Evolutionary conservation across 352 stramenopile species (phyloP).

Genomic region (Pythium dissotocum): DNA sequence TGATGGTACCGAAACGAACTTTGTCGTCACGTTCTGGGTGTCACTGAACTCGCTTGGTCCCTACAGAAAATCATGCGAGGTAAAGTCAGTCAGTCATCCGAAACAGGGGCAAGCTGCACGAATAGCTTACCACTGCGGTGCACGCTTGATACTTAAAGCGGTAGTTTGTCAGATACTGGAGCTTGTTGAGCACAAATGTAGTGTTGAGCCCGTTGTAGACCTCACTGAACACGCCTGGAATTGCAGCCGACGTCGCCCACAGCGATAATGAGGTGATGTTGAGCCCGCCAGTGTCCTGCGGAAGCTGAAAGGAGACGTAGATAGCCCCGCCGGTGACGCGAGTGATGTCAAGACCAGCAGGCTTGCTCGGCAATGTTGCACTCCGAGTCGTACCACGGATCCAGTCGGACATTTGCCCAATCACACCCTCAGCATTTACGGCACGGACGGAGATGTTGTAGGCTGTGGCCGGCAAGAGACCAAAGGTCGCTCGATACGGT

Average conservation of each 20-base stretch:
- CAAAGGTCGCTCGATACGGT: slow-evolving; percentile 24
- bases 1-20: slow-evolving; percentile 44
- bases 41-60: slow-evolving; percentile 53
- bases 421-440: slow-evolving; percentile 35
- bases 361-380: slow-evolving; percentile 41
- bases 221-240: slow-evolving; percentile 42
- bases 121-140: slow-evolving; percentile 37
- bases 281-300: slow-evolving; percentile 43
- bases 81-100: neutral
- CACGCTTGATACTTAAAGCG: slow-evolving; percentile 44
- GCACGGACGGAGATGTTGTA: slow-evolving; percentile 41
- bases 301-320: slow-evolving; percentile 34
- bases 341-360: slow-evolving; percentile 23
- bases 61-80: slow-evolving; percentile 19
- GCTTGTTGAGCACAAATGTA: slow-evolving; percentile 29
- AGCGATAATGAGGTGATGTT: slow-evolving; percentile 33
- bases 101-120: neutral
- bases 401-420: slow-evolving; percentile 22
- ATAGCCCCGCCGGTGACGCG: slow-evolving; percentile 44
- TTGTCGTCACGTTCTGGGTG: slow-evolving; percentile 31
- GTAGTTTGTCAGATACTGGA: slow-evolving; percentile 49
- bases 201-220: slow-evolving; percentile 36
- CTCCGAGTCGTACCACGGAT: slow-evolving; percentile 34
- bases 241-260: slow-evolving; percentile 34
- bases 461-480: slow-evolving; percentile 29